phyloP scores from a whole-genome alignment of 805 yeast genomes.

The Ogataea nakhonphanomensis region DNA sequence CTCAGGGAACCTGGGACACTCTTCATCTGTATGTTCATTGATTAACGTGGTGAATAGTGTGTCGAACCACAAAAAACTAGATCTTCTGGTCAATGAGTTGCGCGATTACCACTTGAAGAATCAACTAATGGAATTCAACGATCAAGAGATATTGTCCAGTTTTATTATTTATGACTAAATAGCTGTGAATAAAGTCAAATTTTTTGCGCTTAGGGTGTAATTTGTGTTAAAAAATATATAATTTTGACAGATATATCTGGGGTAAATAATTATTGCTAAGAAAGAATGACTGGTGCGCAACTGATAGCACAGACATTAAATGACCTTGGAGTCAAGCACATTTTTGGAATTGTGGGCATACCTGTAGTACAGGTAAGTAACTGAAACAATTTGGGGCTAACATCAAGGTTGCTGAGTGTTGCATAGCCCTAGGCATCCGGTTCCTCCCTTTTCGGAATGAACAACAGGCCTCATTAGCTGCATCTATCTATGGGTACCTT shows the following conservation, averaged over 20 bases:
- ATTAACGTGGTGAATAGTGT: constrained; percentile 15
- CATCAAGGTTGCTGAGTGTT: constrained; percentile 50
- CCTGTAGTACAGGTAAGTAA: constrained; percentile 59
- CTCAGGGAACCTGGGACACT: constrained; percentile 23
- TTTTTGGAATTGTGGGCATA: constrained; percentile 73
- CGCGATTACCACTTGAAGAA: constrained; percentile 16
- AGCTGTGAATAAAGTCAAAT: neutral
- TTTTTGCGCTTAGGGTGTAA: neutral
- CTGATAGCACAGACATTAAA: constrained; percentile 47
- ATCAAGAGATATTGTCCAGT: constrained; percentile 10
- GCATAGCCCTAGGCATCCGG: constrained; percentile 48
- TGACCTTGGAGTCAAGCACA: constrained; percentile 48
- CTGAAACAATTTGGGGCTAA: neutral
- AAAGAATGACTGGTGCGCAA: constrained; percentile 36
- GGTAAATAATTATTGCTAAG: constrained; percentile 1
- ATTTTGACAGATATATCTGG: constrained; percentile 1
- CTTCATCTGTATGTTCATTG: constrained; percentile 20
- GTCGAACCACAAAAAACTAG: constrained; percentile 10
- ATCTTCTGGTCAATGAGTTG: constrained; percentile 12
- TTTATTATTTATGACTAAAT: constrained; percentile 12
- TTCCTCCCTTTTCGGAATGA: constrained; percentile 67
- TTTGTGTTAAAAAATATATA: no score
- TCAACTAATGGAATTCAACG: constrained; percentile 16
- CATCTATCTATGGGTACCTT: constrained; percentile 64
- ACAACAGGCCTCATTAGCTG: constrained; percentile 74